phyloP scores from a whole-genome alignment of 148 eudicot genomes.

The Spergularia marina region DNA sequence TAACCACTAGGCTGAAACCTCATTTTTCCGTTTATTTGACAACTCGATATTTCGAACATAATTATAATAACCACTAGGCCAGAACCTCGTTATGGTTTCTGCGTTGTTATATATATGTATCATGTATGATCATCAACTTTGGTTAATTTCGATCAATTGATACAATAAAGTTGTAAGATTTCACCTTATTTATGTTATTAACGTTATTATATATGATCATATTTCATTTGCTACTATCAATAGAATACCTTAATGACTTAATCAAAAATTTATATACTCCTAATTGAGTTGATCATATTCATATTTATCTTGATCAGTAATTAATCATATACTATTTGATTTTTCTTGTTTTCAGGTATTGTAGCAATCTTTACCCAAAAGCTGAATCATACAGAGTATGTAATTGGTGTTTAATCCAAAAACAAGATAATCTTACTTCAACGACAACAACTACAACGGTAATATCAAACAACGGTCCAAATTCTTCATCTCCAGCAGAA shows the following conservation, averaged over 20 bases:
- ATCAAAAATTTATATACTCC: neutral
- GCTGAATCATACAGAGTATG: conserved; percentile 66
- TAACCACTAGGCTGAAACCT: too few relatives aligned
- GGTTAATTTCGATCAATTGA: too few relatives aligned
- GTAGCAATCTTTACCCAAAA: conserved; percentile 74
- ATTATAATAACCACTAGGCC: too few relatives aligned
- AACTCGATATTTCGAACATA: too few relatives aligned
- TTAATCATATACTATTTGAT: neutral
- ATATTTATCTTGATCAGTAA: neutral
- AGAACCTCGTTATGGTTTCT: too few relatives aligned
- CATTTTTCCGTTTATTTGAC: neutral
- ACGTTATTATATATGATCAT: too few relatives aligned
- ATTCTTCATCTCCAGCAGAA: conserved; percentile 38
- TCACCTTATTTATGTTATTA: too few relatives aligned
- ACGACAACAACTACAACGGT: conserved; percentile 8
- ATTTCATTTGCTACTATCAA: too few relatives aligned
- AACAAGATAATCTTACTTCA: conserved; percentile 11
- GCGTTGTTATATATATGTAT: too few relatives aligned
- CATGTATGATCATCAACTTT: too few relatives aligned
- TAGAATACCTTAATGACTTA: neutral
- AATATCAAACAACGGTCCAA: conserved; percentile 20
- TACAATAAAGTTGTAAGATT: too few relatives aligned
- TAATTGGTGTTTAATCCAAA: conserved; percentile 71
- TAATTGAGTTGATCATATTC: neutral
- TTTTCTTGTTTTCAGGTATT: conserved; percentile 43